phyloP scores from a whole-genome alignment of 768 basidiomycete genomes.

The Lactarius quietus region DNA sequence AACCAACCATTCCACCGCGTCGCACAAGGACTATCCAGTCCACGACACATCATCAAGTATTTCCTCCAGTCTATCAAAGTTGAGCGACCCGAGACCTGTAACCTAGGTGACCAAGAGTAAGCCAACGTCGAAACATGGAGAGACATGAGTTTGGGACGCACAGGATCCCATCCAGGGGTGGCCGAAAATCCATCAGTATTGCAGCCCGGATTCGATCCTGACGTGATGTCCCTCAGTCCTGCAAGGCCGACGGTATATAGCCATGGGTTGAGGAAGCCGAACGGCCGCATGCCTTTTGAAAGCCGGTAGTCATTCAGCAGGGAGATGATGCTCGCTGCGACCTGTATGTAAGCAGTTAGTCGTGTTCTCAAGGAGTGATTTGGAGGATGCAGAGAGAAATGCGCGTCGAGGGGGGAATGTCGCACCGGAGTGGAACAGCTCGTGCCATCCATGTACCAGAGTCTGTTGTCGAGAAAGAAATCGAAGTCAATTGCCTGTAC shows the following conservation, averaged over 20 bases:
- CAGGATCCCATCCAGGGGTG: too few species aligned
- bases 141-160: not conserved
- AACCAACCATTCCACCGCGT: too few species aligned
- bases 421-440: not conserved
- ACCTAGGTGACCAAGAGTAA: too few species aligned
- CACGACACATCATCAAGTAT: too few species aligned
- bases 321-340: not conserved
- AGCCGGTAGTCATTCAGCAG: not conserved
- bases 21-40: too few species aligned
- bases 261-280: too few species aligned
- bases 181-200: too few species aligned
- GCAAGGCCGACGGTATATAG: not conserved
- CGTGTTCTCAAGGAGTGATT: too few species aligned
- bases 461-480: fast-evolving
- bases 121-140: too few species aligned
- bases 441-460: not conserved
- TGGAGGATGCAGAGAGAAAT: too few species aligned
- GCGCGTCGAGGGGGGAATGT: too few species aligned
- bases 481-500: not conserved
- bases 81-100: too few species aligned
- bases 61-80: not conserved
- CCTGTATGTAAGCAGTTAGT: not conserved
- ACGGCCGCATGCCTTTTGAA: not conserved
- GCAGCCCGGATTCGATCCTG: not conserved
- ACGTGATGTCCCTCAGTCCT: not conserved